Base-by-base conservation (phyloP, 2,329 filamentous ascomycete species). In the Clonostachys chloroleuca region DNA sequence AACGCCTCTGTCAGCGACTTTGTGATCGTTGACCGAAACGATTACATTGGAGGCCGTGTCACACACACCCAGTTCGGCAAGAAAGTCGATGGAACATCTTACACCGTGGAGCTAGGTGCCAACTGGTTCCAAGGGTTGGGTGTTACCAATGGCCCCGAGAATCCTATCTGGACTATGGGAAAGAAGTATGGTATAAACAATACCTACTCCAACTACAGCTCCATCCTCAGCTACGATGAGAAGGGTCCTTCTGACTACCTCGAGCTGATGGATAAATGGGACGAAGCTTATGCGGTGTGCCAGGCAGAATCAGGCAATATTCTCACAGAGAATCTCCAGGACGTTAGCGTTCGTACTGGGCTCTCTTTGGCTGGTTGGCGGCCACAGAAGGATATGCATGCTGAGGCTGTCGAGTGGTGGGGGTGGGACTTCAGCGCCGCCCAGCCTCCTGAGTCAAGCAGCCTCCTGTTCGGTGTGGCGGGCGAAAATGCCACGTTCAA, bases 1-100 rank as follows among this genome's bases (percentile, higher is more conserved):
- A 84, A 87, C 46, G 72, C 74, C 3, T 84, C 81, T 0, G 66
- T 87, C 6, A 65, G 70, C 0, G 82, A 87, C 49, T 87, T 87
- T 49, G 46, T 87, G 8, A 81, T 87, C 42, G 61, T 87, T 4
- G 84, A 87, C 50, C 80, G 81, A 50, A 81, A 82, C 12, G 68
- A 76, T 49, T 71, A 76, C 12, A 76, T 87, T 49, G 84, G 84
- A 2, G 84, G 84, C 2, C 75, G 84, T 6, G 73, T 83, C 37
- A 64, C 65, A n/a, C 75, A 85, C 50, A 73, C 73, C 0, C 65
- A 69, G 0, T 86, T 86, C 54, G 82, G 83, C 5, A 63, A 68
- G 14, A 59, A 64, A 5, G 35, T 62, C 0, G 66, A 77, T 35
- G 80, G 80, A 1, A 66, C 73, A 1, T 74, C 78, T 0, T 83